Evolutionary conservation across 306 rosid species (phyloP), one percentile per base, ranked within the genome.

Genomic region (Fragaria iinumae): DNA sequence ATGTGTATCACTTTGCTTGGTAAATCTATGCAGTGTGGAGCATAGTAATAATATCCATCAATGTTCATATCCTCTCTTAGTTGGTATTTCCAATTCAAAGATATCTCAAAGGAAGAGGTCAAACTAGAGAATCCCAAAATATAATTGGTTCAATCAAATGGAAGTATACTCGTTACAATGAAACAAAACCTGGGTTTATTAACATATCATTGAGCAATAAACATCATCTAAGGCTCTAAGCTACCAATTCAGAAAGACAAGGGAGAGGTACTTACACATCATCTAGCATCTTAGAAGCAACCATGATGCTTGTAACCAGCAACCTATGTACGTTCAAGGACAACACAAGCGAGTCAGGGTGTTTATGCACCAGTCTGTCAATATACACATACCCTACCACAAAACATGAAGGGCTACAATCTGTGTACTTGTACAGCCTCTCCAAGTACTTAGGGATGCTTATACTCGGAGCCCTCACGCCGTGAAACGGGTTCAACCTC

Each of bases 261-360:
- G 55, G 9, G 14, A 76, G 65, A 45, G 71, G 49, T 81, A 85
- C 97, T 95, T 83, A 92, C 98, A 78, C 93, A 72, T 95, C 98
- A 80, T 95, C 98, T 7, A 95, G 91, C 87, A 90, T 86, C 91
- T 95, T 95, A 71, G 98, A 92, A 79, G 98, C 98, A 20, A 95
- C 87, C 97, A 95, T 87, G 76, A 89, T 75, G 69, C 91, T 80
- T 25, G 98, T 89, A 76, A 92, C 90, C 23, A 92, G 83, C 80
- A 95, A 71, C 41, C 98, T 83, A 79, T 95, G 98, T 6, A 95
- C 90, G 55, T 92, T 95, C 88, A 90, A 83, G 81, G 97, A 90
- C 59, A 86, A 53, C 53, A 95, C 89, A 13, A 95, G 93, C 45
- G 97, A 95, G 84, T 89, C 88, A 39, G 96, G 98, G 78, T 89